Base-by-base conservation (phyloP, 306 rosid species). In the Malus sieversii region DNA sequence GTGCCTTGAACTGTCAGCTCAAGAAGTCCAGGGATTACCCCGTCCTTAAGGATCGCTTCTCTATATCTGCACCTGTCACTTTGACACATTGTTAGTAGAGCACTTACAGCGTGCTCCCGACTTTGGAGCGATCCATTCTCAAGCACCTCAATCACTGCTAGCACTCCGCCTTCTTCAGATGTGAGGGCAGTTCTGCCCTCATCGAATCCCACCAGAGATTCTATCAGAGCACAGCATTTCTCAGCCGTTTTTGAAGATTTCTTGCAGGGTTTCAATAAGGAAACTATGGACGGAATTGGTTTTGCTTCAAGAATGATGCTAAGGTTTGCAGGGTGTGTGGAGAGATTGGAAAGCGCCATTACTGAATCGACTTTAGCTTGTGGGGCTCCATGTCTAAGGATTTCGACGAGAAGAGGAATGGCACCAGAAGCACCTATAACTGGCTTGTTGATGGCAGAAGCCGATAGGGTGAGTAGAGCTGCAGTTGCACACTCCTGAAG, bases 1-100 rank as follows among this genome's bases (percentile, higher is more conserved):
- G 98, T 89, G 73, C 99, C 99, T 81, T 95, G 99, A 73, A 92
- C 99, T 5, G 99, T 95, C 19, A 95, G 92, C 86, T 95, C 99
- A 10, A 95, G 97, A 74, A 95, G 92, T 57, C 99, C 98, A 23
- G 99, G 99, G 72, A 95, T 95, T 1, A 95, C 99, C 6, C 97
- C 99, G 80, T 95, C 98, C 79, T 84, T 85, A n/a, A 95, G 96
- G 72, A 95, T 88, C 0, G 98, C 92, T 77, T 92, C 99, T 74
- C 98, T 78, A 78, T 92, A 95, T 82, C 84, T 92, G 79, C 93
- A 88, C 42, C 97, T 82, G 77, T 92, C 96, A 23, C 92, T 95
- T 74, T 90, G 71, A 73, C 99, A 92, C 98, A 95, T 86, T 44
- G 93, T 88, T 81, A 95, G 77, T 10, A 95, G 81, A 23, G 93